Percentiles rank a stretch among this genome's conserved stretches.
These are phyloP conservation scores for Funneliformis caledonium DNA, from an alignment of 371 early-diverging fungal species.

Conservation along the genomic window DNA sequence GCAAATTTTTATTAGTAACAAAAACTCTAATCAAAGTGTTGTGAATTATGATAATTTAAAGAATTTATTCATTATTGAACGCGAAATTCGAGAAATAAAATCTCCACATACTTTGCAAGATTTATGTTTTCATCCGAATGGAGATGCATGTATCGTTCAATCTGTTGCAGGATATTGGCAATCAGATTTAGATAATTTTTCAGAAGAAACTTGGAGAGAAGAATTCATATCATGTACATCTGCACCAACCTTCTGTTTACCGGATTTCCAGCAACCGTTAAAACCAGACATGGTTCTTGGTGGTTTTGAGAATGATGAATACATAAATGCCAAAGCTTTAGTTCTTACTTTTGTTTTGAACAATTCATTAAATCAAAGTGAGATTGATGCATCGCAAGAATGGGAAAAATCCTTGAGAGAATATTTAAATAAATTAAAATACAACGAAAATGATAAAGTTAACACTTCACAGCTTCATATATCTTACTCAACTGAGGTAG, in stretches of 20 bases:
- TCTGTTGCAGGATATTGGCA: constrained; percentile 79
- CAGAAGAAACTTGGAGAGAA: constrained; percentile 53
- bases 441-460: constrained; percentile 46
- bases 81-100: constrained; percentile 53
- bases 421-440: constrained; percentile 50
- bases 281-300: constrained; percentile 75
- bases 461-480: constrained; percentile 54
- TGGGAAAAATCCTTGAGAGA: constrained; percentile 66
- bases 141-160: constrained; percentile 70
- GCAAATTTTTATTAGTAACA: constrained; percentile 67
- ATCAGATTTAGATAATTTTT: constrained; percentile 58
- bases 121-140: constrained; percentile 74
- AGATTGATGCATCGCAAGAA: constrained; percentile 55
- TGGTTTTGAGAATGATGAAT: constrained; percentile 58
- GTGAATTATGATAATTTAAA: constrained; percentile 55
- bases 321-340: constrained; percentile 58
- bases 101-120: constrained; percentile 60
- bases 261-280: constrained; percentile 68
- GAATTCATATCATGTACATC: constrained; percentile 56
- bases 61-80: constrained; percentile 60
- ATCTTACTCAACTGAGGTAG: constrained; percentile 73
- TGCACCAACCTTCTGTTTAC: constrained; percentile 66
- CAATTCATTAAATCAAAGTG: constrained; percentile 58
- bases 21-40: constrained; percentile 46
- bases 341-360: constrained; percentile 70